Conservation (phyloP, 805 yeast species). For the Cyberlindnera japonica region DNA sequence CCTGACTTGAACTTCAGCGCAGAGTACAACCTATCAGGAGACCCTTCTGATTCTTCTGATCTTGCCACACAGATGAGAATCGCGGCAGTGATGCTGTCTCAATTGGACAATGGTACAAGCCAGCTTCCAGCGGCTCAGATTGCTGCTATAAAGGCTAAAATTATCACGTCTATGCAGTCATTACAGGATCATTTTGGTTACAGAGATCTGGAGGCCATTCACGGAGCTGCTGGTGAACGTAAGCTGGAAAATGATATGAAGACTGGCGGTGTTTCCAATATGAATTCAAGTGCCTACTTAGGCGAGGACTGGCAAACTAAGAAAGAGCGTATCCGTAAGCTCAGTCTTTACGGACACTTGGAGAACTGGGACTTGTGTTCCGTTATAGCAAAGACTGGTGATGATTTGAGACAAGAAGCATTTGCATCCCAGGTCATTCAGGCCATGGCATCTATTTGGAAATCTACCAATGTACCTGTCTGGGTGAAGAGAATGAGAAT, state of each 20-base stretch:
- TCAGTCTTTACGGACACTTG: slow-evolving; percentile 78
- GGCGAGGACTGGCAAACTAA: slow-evolving; percentile 94
- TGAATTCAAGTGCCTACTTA: slow-evolving; percentile 46
- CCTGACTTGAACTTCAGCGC: slow-evolving; percentile 37
- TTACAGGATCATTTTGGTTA: slow-evolving; percentile 65
- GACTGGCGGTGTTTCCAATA: slow-evolving; percentile 60
- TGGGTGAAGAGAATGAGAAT: slow-evolving; percentile 97
- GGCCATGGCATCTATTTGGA: slow-evolving; percentile 85
- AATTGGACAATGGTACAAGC: slow-evolving; percentile 64
- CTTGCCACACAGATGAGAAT: slow-evolving; percentile 92
- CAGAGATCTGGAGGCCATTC: slow-evolving; percentile 45
- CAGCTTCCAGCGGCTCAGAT: slow-evolving; percentile 56
- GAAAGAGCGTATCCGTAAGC: slow-evolving; percentile 70
- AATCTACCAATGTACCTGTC: slow-evolving; percentile 57
- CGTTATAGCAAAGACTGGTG: slow-evolving; percentile 94
- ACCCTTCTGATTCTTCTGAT: slow-evolving; percentile 27
- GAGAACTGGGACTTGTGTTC: slow-evolving; percentile 95
- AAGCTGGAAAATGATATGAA: slow-evolving; percentile 90
- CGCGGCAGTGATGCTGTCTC: slow-evolving; percentile 92
- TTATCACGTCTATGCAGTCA: slow-evolving; percentile 70
- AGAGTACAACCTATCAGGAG: slow-evolving; percentile 28
- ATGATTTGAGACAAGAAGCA: slow-evolving; percentile 94
- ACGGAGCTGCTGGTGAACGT: slow-evolving; percentile 84
- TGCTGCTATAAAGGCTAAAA: slow-evolving; percentile 60
- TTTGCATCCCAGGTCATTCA: slow-evolving; percentile 94